Conservation (phyloP, 352 stramenopile genomes). For the Plasmopara muralis region DNA sequence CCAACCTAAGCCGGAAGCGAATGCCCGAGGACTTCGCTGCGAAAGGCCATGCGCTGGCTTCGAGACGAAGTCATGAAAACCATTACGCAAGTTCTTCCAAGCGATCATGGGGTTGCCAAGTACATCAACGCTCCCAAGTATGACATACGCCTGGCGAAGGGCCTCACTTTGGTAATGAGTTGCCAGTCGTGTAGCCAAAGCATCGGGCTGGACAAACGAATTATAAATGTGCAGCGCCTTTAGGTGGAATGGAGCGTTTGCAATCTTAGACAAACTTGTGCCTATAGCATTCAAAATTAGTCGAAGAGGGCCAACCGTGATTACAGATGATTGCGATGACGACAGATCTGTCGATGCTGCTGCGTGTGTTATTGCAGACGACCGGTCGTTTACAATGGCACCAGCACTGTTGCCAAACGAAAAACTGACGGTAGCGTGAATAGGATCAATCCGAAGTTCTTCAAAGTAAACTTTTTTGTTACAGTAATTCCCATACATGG, state of each 20-base stretch:
- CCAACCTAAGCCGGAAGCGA: constrained; percentile 69
- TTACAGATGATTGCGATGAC: constrained; percentile 31
- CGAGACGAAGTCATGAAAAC: constrained; percentile 79
- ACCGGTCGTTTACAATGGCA: constrained; percentile 56
- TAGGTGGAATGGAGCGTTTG: constrained; percentile 81
- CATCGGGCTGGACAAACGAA: constrained; percentile 81
- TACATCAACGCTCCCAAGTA: constrained; percentile 82
- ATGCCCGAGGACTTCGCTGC: constrained; percentile 70
- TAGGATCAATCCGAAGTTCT: constrained; percentile 82
- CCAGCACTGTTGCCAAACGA: constrained; percentile 65
- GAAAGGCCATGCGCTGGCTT: constrained; percentile 74
- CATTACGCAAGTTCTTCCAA: constrained; percentile 77
- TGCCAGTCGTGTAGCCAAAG: constrained; percentile 51
- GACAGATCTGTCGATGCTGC: constrained; percentile 24
- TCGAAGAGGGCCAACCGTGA: constrained; percentile 69
- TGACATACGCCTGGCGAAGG: constrained; percentile 83
- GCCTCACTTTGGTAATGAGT: constrained; percentile 86
- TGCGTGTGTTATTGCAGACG: constrained; percentile 27
- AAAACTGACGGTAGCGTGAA: constrained; percentile 79
- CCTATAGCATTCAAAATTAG: constrained; percentile 84
- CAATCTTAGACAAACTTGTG: constrained; percentile 83
- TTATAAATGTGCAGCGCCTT: constrained; percentile 71
- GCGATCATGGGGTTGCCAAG: constrained; percentile 85
- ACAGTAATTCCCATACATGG: constrained; percentile 25
- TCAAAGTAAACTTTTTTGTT: constrained; percentile 84